Evolutionary conservation across 805 yeast genomes (phyloP), one percentile per base, ranked within the genome.

Genomic region (Jamesozyma hellenica): DNA sequence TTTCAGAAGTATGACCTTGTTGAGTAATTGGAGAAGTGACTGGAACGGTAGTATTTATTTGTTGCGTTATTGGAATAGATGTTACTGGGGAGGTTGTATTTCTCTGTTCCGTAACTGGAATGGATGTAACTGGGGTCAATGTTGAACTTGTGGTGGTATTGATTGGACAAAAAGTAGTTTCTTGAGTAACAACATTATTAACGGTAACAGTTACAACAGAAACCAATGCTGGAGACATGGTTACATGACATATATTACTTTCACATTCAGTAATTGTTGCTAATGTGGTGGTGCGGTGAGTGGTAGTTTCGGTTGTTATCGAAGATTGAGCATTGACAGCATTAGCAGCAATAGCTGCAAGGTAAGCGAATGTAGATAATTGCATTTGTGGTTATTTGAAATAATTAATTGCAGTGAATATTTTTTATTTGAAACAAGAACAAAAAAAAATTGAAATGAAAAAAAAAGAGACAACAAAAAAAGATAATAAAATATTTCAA

Each of bases 311-410:
- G 33, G 59, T 47, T 45, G 55, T 52, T 42, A 46, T 45, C 32
- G 59, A 19, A 40, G 61, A 60, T 21, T 21, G 23, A 44, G 49
- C 49, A 36, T 62, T 55, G 21, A 34, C 12, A 42, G 63, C 64
- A 43, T 47, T 51, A 38, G 63, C 53, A 41, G 62, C 59, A 47
- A 53, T 46, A 45, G 64, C 61, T 38, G 64, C 64, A 45, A 59
- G 51, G 39, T 61, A 40, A 40, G 63, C 64, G 59, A 63, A 53
- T 51, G 64, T 63, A 42, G 67, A 58, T 62, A 63, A 61, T 58
- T 63, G 65, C 68, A 64, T 65, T 63, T 47, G 50, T 43, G 36
- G 38, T 27, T 23, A 21, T n/a, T 38, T 28, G 25, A 21, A 21
- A 6, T 21, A 6, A 6, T 21, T 21, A 6, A 6, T 6, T 21